Conservation (phyloP, 352 stramenopile species). For the Pythium graminicola region DNA sequence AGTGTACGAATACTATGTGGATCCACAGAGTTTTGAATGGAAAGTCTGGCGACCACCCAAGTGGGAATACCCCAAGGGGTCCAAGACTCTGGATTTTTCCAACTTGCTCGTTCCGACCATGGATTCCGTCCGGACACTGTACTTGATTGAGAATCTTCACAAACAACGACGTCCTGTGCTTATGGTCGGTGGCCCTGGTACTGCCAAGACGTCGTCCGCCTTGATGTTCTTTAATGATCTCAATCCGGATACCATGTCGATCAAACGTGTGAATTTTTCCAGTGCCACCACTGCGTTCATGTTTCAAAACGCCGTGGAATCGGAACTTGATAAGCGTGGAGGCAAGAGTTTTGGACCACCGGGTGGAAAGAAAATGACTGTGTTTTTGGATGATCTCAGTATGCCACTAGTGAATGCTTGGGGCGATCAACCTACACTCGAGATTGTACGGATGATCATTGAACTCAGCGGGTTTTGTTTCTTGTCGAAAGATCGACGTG, state of each 20-base stretch:
- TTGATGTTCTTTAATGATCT: conserved; percentile 81
- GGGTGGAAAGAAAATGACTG: conserved; percentile 88
- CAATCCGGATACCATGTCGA: conserved; percentile 81
- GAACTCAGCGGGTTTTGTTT: conserved; percentile 92
- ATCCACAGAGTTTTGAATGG: no score
- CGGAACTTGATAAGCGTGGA: conserved; percentile 89
- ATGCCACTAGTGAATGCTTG: conserved; percentile 94
- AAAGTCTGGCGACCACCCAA: no score
- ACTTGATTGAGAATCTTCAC: conserved; percentile 73
- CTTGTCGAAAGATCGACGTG: conserved; percentile 93
- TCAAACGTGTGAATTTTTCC: conserved; percentile 95
- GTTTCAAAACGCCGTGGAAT: conserved; percentile 88
- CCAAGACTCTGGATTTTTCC: no score
- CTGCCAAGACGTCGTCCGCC: conserved; percentile 94
- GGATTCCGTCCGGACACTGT: conserved; percentile 91
- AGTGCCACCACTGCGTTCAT: conserved; percentile 94
- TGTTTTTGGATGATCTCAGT: conserved; percentile 95
- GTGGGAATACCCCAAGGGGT: no score
- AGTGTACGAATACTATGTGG: no score
- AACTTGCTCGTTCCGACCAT: conserved; percentile 93
- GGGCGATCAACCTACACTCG: conserved; percentile 92
- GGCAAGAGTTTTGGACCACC: conserved; percentile 90
- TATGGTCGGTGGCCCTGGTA: conserved; percentile 92
- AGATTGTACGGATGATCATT: conserved; percentile 93
- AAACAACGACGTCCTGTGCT: conserved; percentile 92